These are phyloP conservation scores for Pelargonium cotyledonis DNA, from an alignment of 441 rosid species.

Conservation along the genomic window DNA sequence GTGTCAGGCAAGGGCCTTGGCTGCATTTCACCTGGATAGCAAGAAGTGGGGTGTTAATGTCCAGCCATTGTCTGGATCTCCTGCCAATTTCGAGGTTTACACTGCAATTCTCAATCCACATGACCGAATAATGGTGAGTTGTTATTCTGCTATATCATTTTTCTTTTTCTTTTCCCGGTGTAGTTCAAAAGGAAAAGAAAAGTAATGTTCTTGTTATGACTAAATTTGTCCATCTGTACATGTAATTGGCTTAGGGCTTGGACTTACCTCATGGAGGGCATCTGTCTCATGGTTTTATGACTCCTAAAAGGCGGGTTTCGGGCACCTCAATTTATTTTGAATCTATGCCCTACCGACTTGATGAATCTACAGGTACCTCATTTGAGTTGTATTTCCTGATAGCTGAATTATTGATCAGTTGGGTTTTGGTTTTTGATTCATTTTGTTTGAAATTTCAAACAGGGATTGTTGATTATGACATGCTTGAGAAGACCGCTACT, in stretches of 20 bases:
- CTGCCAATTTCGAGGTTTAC: conserved; percentile 89
- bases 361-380: conserved; percentile 69
- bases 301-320: conserved; percentile 82
- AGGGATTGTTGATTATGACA: conserved; percentile 80
- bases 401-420: conserved; percentile 2
- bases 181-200: not conserved
- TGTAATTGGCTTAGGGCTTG: conserved; percentile 47
- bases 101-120: conserved; percentile 78
- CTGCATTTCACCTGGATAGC: conserved; percentile 64
- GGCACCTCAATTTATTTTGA: conserved; percentile 90
- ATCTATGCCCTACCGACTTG: conserved; percentile 90
- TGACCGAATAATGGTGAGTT: conserved; percentile 75
- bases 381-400: conserved; percentile 5
- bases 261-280: conserved; percentile 94
- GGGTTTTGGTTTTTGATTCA: conserved; percentile 14
- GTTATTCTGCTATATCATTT: not conserved
- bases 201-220: not conserved
- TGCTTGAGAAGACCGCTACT: conserved; percentile 81
- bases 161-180: not conserved
- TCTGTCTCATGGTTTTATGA: conserved; percentile 96
- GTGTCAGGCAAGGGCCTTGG: conserved; percentile 74
- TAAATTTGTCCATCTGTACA: conserved; percentile 4
- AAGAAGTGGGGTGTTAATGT: conserved; percentile 86
- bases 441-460: conserved; percentile 23
- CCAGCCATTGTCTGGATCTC: conserved; percentile 93